Evolutionary conservation across 192 early-diverging fungal species (phyloP), one percentile per base, ranked within the genome.

Genomic region (Backusella parvicylindrica): DNA sequence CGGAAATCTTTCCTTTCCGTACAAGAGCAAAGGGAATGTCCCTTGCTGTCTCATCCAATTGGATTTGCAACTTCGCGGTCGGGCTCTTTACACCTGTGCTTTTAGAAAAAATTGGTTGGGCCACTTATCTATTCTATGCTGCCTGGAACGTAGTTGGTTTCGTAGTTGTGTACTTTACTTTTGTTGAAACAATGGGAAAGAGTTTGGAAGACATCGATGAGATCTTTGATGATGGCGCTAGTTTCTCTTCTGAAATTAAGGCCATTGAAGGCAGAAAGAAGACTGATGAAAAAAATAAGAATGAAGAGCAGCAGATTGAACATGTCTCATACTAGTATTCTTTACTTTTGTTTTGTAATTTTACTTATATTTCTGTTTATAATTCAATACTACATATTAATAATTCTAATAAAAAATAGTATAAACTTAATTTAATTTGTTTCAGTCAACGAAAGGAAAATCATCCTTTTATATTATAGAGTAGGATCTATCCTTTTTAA

Each of bases 1-100:
- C 92, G 18, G 96, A 97, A 82, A 95, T 97, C 71, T 96, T 91
- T 82, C 94, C 95, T 18, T 88, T 95, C 70, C 91, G 91, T 40
- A 85, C 94, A 47, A 91, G 96, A 41, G 86, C 93, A 69, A 97
- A 97, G 85, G 94, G 90, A 28, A 88, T 92, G 70, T 90, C 91
- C 12, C 74, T 94, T 11, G 87, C 91, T 8, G 95, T 93, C 13
- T 88, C 93, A 1, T 88, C 94, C 68, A 97, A 97, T 86, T 97
- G 95, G 74, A n/a, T 75, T 12, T 64, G 74, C 21, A 75, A 75
- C 23, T 75, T 75, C 31, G 64, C 31, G 0, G 65, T 75, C 0
- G 74, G 74, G 0, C 23, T 75, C 0, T 68, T 30, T 30, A 75
- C 74, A 0, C 74, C 74, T 1, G 21, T 32, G 0, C 4, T 75